Base-by-base conservation (phyloP, 2,329 filamentous ascomycete genomes). In the Pseudogymnoascus sp. region DNA sequence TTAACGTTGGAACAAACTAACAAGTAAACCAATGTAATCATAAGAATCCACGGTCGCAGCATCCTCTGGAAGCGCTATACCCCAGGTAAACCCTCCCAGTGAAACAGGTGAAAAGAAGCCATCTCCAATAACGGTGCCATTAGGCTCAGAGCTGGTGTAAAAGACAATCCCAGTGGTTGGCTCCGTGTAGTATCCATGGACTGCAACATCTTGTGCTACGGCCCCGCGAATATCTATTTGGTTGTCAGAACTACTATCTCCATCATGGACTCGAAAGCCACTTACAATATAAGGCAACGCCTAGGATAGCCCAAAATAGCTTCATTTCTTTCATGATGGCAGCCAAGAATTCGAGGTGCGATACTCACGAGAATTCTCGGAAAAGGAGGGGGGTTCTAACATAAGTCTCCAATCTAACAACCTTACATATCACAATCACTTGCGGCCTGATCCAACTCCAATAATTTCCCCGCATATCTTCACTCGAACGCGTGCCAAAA, bases 1-100 rank as follows among this genome's bases (percentile, higher is more conserved):
- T 31, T 15, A 31, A 31, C 31, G 11, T 38, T 6, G 15, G 21
- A 11, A 11, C 1, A 60, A 62, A 63, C 78, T 67, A 67, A 85
- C 84, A 59, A 86, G 74, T 60, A 83, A 78, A 38, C 84, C 85
- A 64, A 87, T 82, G 67, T 85, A 86, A 70, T 87, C 85, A 50
- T 75, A 78, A 4, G 78, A 77, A 62, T 81, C 78, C 21, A 71
- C 78, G 0, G 74, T 78, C 53, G 79, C 66, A 1, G 81, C 81
- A 69, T 79, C 74, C 15, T 72, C 67, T 4, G 84, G 84, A 15
- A 87, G 74, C 1, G 80, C 81, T 61, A 87, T 69, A 69, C 84
- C 84, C 60, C 82, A 83, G 33, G 78, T 80, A 61, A 82, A 77
- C 36, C 79, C 78, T 63, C 78, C 80, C 60, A 62, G 40, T 19